phyloP scores from a whole-genome alignment of 352 stramenopile genomes.

The Globisporangium spiculum region DNA sequence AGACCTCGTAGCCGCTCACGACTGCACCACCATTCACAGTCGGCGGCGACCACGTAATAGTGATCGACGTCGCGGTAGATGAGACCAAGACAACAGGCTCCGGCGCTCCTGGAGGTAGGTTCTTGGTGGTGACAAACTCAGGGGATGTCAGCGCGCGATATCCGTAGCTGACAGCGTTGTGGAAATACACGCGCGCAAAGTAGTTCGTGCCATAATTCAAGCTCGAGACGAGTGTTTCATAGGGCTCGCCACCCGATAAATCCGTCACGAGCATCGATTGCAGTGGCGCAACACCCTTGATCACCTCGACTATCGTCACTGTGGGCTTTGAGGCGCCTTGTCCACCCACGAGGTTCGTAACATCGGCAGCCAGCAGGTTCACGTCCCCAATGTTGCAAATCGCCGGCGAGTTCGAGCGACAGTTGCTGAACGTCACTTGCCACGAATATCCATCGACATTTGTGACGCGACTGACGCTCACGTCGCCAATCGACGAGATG shows the following conservation, averaged over 20 bases:
- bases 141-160: slow-evolving; percentile 62
- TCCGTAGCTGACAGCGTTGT: slow-evolving; percentile 87
- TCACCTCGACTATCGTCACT: slow-evolving; percentile 48
- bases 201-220: slow-evolving; percentile 87
- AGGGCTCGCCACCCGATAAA: slow-evolving; percentile 73
- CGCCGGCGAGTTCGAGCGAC: slow-evolving; percentile 44
- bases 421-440: slow-evolving; percentile 90
- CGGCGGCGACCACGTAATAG: slow-evolving; percentile 88
- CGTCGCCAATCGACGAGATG: slow-evolving; percentile 50
- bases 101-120: slow-evolving; percentile 85
- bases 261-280: slow-evolving; percentile 65
- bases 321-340: slow-evolving; percentile 29
- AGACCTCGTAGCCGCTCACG: slow-evolving; percentile 95
- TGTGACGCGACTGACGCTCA: slow-evolving; percentile 59
- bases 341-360: slow-evolving; percentile 46
- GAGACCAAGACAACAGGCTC: slow-evolving; percentile 84
- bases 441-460: slow-evolving; percentile 80
- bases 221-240: slow-evolving; percentile 49
- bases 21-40: slow-evolving; percentile 88
- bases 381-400: slow-evolving; percentile 93
- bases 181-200: slow-evolving; percentile 90
- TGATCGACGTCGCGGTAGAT: slow-evolving; percentile 89
- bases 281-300: slow-evolving; percentile 48
- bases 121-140: slow-evolving; percentile 79
- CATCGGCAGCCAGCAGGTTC: slow-evolving; percentile 42